Base-by-base conservation (phyloP, 2,329 filamentous ascomycete genomes). In the Colletotrichum sp. region DNA sequence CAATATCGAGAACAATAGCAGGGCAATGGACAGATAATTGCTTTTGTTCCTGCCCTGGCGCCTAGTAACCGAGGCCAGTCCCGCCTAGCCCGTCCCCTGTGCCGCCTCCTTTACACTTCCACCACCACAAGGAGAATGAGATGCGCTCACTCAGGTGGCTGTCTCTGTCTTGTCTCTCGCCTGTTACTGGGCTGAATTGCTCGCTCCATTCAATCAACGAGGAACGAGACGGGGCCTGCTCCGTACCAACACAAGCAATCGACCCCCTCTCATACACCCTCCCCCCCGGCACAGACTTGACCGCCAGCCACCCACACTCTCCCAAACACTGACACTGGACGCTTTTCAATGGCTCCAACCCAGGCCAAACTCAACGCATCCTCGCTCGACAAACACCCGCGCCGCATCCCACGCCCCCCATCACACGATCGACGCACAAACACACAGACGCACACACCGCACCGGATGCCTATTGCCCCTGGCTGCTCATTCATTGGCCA, bases 351-450 rank as follows among this genome's bases (percentile, higher is more conserved):
- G 59, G 68, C 59, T 55, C 60, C n/a, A 55, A 28, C 67, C 21
- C 28, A 71, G 55, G 36, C 60, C 59, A 65, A 64, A 64, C 68
- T 70, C 57, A 70, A 70, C 68, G 68, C 57, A 70, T 70, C 57
- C 57, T 63, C 34, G 57, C 57, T 70, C 57, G 68, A 70, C 57
- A 62, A 70, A 70, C 68, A 70, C 73, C 70, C 70, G 44, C 64
- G n/a, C 63, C 49, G 26, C 68, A 26, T 36, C 12, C 28, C 73
- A 76, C 73, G 55, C 73, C 69, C 73, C 73, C 64, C 63, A 73
- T 76, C 70, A 76, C 73, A 76, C 57, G 70, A 76, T 76, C 73
- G 73, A 73, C 70, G 59, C 73, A 72, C 64, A 65, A 73, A 69
- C 73, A 68, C 73, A 73, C 70, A 68, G 70, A 76, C 73, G 67